A percentile compares a stretch with the other conserved stretches of the same genome.
phyloP scores from a whole-genome alignment of 2,329 filamentous ascomycete genomes.

The Juglanconis oblonga region DNA sequence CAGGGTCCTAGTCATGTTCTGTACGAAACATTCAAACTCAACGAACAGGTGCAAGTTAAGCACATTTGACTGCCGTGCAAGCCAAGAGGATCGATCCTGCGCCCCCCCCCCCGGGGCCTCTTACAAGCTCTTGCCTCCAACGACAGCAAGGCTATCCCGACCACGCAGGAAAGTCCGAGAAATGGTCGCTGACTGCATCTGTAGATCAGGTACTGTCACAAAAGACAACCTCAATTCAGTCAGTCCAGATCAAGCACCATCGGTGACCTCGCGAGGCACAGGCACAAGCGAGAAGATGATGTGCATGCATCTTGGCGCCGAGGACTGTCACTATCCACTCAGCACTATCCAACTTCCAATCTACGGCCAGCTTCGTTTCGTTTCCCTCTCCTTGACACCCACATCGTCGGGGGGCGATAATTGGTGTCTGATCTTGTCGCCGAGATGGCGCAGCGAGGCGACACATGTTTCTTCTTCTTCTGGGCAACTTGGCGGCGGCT shows the following conservation, averaged over 20 bases:
- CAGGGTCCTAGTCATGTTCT: background rate
- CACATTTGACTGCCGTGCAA: background rate
- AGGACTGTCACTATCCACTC: slow-evolving; percentile 5
- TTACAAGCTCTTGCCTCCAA: background rate
- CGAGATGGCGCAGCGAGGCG: background rate
- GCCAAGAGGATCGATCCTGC: background rate
- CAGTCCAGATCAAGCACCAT: background rate
- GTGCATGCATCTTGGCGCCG: slow-evolving; percentile 5
- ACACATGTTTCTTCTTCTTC: background rate
- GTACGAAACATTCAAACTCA: background rate
- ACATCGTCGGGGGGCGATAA: background rate
- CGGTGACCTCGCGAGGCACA: background rate
- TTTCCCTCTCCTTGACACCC: slow-evolving; percentile 2
- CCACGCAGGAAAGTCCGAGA: background rate
- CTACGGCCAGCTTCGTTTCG: slow-evolving; percentile 6
- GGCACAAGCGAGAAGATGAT: background rate
- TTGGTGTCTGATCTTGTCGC: slow-evolving; percentile 2
- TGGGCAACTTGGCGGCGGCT: slow-evolving; percentile 12
- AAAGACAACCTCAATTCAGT: background rate
- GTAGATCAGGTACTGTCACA: background rate
- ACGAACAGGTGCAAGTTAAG: slow-evolving; percentile 1
- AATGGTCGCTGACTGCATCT: background rate
- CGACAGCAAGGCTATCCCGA: background rate
- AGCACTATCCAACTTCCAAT: slow-evolving; percentile 5
- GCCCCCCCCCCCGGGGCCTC: background rate